These are phyloP conservation scores for Gracilaria caudata DNA, from an alignment of 23 red algal species.

Conservation along the genomic window DNA sequence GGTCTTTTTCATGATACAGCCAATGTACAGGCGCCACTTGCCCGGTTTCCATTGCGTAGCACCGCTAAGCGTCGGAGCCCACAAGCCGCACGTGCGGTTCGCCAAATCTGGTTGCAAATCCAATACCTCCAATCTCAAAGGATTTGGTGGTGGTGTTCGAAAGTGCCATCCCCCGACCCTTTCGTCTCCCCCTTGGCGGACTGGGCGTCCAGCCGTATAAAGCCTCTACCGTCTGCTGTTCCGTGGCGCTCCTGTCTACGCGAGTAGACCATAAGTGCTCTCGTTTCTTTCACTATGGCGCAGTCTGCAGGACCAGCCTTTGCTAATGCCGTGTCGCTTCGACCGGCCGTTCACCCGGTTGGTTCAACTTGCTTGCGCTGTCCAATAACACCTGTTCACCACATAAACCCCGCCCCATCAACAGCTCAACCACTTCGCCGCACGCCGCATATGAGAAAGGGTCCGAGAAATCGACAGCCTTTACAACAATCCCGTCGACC, in stretches of 20 bases:
- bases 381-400: neutral
- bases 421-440: neutral
- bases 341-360: neutral
- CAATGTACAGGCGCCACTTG: neutral
- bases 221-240: neutral
- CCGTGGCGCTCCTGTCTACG: neutral
- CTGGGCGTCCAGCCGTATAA: too few species aligned
- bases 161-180: neutral
- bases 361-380: neutral
- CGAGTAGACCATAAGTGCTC: neutral
- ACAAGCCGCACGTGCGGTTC: neutral
- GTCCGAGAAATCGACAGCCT: slow-evolving; percentile 50
- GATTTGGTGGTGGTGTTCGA: neutral
- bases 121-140: neutral
- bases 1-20: neutral
- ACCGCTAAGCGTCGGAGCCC: neutral
- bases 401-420: neutral
- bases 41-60: too few species aligned
- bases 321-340: neutral
- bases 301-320: slow-evolving; percentile 1
- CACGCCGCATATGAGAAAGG: slow-evolving; percentile 64
- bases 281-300: neutral
- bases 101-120: neutral
- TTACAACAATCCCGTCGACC: slow-evolving; percentile 50
- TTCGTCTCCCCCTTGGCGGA: too few species aligned